Evolutionary conservation across 495 filamentous ascomycete species (phyloP).

Genomic region (Clohesyomyces aquaticus): DNA sequence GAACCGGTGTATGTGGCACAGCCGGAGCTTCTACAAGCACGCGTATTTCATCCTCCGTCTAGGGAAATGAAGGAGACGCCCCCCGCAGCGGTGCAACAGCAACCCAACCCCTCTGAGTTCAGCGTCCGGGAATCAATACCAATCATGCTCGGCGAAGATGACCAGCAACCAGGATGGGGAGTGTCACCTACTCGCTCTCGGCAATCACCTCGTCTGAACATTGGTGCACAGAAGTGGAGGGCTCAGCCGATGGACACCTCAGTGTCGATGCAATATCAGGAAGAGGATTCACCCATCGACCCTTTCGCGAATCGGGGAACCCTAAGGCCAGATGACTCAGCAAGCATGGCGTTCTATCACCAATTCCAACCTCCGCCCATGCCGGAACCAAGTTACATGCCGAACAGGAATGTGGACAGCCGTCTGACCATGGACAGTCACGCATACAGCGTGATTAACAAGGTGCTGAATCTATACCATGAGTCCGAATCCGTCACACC

Average conservation of each 20-base stretch:
- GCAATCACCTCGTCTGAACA: slow-evolving; percentile 28
- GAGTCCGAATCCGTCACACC: slow-evolving; percentile 40
- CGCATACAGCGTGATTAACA: slow-evolving; percentile 51
- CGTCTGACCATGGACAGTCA: slow-evolving; percentile 50
- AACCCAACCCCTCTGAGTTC: slow-evolving; percentile 19
- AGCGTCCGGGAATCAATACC: slow-evolving; percentile 63
- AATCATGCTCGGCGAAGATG: slow-evolving; percentile 57
- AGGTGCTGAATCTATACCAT: slow-evolving; percentile 51
- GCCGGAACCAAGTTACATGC: slow-evolving; percentile 27
- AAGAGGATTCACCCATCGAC: slow-evolving; percentile 40
- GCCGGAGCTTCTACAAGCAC: slow-evolving; percentile 40
- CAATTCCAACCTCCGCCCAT: slow-evolving; percentile 2
- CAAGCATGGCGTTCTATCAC: slow-evolving; percentile 35
- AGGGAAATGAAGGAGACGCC: neutral
- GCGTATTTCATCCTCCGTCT: slow-evolving; percentile 17
- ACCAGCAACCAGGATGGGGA: slow-evolving; percentile 15
- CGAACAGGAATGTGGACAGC: slow-evolving; percentile 21
- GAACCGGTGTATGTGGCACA: slow-evolving; percentile 39
- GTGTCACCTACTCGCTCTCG: neutral
- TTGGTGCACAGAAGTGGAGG: slow-evolving; percentile 36
- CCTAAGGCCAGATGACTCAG: slow-evolving; percentile 40
- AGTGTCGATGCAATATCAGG: slow-evolving; percentile 34
- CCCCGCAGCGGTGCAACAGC: neutral
- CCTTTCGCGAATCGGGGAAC: slow-evolving; percentile 35
- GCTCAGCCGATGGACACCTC: slow-evolving; percentile 33